Evolutionary conservation across 1,284 basidiomycete species (phyloP).

Genomic region (Cryptococcus depauperatus): DNA sequence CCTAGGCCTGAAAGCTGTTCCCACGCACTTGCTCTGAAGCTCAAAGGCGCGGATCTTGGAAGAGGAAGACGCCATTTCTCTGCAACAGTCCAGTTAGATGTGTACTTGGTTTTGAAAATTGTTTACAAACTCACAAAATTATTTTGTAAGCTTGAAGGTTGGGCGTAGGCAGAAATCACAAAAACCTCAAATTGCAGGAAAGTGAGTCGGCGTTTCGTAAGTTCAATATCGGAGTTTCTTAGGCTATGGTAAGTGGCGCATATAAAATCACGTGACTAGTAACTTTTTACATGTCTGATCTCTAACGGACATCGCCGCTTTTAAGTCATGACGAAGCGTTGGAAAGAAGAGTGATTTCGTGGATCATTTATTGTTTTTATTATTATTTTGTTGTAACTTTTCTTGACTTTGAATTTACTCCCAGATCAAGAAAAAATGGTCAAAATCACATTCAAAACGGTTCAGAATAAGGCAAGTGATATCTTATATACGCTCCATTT

Average conservation of each 20-base stretch:
- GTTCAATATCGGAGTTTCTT: no score
- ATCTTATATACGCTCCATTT: not conserved
- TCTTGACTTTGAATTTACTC: not conserved
- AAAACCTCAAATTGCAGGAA: not conserved
- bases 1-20: not conserved
- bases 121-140: no score
- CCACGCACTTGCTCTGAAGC: conserved; percentile 86
- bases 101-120: no score
- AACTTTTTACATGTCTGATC: no score
- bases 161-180: not conserved
- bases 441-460: conserved; percentile 86
- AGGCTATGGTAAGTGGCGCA: not conserved
- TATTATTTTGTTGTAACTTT: not conserved
- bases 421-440: conserved; percentile 52
- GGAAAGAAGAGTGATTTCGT: not conserved
- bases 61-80: conserved; percentile 41
- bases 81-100: no score
- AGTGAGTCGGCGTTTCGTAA: not conserved
- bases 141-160: conserved; percentile 22
- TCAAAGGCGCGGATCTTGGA: conserved; percentile 87
- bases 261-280: not conserved
- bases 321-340: not conserved
- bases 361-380: not conserved
- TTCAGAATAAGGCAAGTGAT: conserved; percentile 75
- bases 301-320: no score